Evolutionary conservation across 768 basidiomycete species (phyloP).

Genomic region (Pulveroboletus sp.): DNA sequence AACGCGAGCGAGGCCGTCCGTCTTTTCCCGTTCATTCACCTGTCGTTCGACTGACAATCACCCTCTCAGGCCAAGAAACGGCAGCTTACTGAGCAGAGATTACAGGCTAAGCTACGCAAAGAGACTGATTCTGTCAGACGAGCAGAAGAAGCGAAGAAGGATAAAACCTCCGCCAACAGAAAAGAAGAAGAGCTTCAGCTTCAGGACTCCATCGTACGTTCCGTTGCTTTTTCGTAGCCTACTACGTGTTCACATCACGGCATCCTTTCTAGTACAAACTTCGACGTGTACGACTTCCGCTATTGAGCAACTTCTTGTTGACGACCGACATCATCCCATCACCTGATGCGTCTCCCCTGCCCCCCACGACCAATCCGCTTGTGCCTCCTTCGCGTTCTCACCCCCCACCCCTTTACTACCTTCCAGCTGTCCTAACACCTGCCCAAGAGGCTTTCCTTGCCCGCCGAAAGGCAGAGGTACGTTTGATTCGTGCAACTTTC

Average conservation of each 20-base stretch:
- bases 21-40: slow-evolving; percentile 5
- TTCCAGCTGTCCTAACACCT: slow-evolving; percentile 63
- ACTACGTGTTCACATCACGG: background rate
- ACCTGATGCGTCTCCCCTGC: slow-evolving; percentile 30
- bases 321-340: slow-evolving; percentile 65
- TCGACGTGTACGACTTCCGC: slow-evolving; percentile 64
- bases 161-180: slow-evolving; percentile 68
- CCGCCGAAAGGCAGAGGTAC: slow-evolving; percentile 60
- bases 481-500: slow-evolving; percentile 10
- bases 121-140: slow-evolving; percentile 84
- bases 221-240: background rate
- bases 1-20: slow-evolving; percentile 80
- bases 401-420: slow-evolving; percentile 74
- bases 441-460: slow-evolving; percentile 66
- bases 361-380: slow-evolving; percentile 35
- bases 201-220: slow-evolving; percentile 74
- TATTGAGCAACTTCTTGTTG: slow-evolving; percentile 69
- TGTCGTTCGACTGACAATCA: slow-evolving; percentile 6
- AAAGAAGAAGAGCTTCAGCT: slow-evolving; percentile 81
- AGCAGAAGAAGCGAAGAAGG: slow-evolving; percentile 83
- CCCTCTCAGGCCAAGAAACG: slow-evolving; percentile 72
- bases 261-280: slow-evolving; percentile 58
- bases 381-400: slow-evolving; percentile 56
- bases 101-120: slow-evolving; percentile 79
- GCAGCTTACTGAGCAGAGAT: slow-evolving; percentile 76